Evolutionary conservation across 352 stramenopile species (phyloP).

Genomic region (Saprolegnia diclina): DNA sequence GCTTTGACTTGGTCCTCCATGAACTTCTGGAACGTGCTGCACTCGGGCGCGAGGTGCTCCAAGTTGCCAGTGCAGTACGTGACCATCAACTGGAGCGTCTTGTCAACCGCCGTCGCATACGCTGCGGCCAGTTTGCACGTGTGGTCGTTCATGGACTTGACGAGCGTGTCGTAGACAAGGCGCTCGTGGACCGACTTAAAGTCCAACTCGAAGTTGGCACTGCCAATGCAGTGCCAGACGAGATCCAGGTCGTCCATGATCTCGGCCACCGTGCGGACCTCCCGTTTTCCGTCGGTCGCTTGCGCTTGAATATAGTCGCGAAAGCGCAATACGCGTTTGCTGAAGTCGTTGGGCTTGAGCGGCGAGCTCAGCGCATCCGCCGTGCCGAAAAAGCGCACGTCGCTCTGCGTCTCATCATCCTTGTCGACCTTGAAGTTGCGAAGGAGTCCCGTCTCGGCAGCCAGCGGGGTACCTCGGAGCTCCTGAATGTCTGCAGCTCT

Average conservation of each 20-base stretch:
- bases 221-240: slow-evolving; percentile 3
- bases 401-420: background rate
- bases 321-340: background rate
- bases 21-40: too few species aligned
- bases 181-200: too few species aligned
- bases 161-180: too few species aligned
- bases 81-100: too few species aligned
- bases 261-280: background rate
- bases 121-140: too few species aligned
- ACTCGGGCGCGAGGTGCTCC: too few species aligned
- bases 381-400: slow-evolving; percentile 4
- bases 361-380: background rate
- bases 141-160: too few species aligned
- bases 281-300: background rate
- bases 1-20: too few species aligned
- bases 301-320: background rate
- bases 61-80: too few species aligned
- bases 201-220: background rate
- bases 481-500: background rate
- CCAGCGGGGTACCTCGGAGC: background rate
- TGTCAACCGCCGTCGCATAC: too few species aligned
- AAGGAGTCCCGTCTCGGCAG: background rate
- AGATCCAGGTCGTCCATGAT: background rate
- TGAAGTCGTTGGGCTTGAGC: background rate
- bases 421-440: slow-evolving; percentile 5